phyloP scores from a whole-genome alignment of 1,139 yeast genomes.

The Debaryomyces nepalensis region DNA sequence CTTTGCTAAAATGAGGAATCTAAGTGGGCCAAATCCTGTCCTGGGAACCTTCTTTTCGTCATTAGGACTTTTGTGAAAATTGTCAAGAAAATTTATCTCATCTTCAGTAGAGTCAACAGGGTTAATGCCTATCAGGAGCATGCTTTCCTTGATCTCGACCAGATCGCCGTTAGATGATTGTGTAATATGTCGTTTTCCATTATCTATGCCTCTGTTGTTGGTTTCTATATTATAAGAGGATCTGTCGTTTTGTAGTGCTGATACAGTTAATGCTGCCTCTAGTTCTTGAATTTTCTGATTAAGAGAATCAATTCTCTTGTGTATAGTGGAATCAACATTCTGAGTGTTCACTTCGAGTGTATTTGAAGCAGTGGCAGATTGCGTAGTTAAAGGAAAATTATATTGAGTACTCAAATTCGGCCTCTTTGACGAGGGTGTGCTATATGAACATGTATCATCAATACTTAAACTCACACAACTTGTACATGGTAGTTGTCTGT shows the following conservation, averaged over 20 bases:
- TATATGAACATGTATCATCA: slow-evolving; percentile 14
- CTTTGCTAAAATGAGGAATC: slow-evolving; percentile 12
- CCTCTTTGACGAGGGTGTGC: neutral
- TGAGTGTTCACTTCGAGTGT: neutral
- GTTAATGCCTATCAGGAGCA: slow-evolving; percentile 2
- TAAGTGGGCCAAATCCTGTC: slow-evolving; percentile 7
- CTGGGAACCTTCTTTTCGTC: neutral
- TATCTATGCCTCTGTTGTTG: neutral
- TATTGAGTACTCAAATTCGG: neutral
- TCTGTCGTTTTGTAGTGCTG: neutral
- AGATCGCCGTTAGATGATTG: neutral
- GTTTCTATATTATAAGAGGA: neutral
- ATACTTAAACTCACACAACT: slow-evolving; percentile 15
- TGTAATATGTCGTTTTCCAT: neutral
- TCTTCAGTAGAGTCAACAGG: slow-evolving; percentile 3
- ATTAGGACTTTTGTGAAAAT: neutral
- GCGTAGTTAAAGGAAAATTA: neutral
- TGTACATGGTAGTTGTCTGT: slow-evolving; percentile 16
- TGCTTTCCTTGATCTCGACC: neutral
- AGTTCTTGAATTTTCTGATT: slow-evolving; percentile 4
- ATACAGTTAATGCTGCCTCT: slow-evolving; percentile 1
- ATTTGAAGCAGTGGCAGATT: neutral
- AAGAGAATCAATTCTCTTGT: neutral
- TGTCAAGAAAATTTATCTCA: slow-evolving; percentile 2
- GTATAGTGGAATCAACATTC: neutral